A percentile compares a stretch with the other conserved stretches of the same genome.
These are phyloP conservation scores for Fusarium denticulatum DNA, from an alignment of 2,329 filamentous ascomycete genomes.

Conservation along the genomic window DNA sequence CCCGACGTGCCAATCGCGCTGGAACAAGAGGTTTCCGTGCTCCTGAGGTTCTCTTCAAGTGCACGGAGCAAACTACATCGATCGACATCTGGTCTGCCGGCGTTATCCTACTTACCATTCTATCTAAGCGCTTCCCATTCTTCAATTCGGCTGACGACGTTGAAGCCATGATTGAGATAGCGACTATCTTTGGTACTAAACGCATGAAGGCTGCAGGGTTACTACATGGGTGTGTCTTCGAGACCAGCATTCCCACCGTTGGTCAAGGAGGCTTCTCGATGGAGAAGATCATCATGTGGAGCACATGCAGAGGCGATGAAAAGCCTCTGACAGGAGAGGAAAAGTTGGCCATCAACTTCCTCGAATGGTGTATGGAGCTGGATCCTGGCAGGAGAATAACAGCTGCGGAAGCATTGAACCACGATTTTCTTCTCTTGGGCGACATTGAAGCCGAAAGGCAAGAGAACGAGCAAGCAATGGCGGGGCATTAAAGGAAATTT, in stretches of 20 bases:
- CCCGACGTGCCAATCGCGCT: slow-evolving; percentile 90
- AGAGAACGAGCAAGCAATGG: slow-evolving; percentile 40
- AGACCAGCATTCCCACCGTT: slow-evolving; percentile 92
- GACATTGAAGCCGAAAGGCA: slow-evolving; percentile 58
- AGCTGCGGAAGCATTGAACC: slow-evolving; percentile 76
- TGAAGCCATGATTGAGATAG: slow-evolving; percentile 96
- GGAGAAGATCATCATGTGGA: slow-evolving; percentile 96
- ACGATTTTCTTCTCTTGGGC: slow-evolving; percentile 68
- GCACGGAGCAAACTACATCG: slow-evolving; percentile 90
- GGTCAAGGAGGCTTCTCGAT: slow-evolving; percentile 85
- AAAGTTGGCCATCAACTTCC: slow-evolving; percentile 76
- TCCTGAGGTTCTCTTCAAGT: slow-evolving; percentile 96
- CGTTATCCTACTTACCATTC: slow-evolving; percentile 94
- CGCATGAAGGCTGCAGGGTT: slow-evolving; percentile 86
- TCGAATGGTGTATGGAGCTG: slow-evolving; percentile 77
- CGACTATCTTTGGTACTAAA: slow-evolving; percentile 88
- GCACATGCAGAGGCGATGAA: slow-evolving; percentile 77
- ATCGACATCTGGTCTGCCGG: slow-evolving; percentile 98
- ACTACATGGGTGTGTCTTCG: slow-evolving; percentile 89
- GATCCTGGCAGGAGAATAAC: slow-evolving; percentile 79
- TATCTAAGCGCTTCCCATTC: slow-evolving; percentile 93
- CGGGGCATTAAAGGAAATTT: slow-evolving; percentile 13
- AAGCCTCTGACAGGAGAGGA: slow-evolving; percentile 72
- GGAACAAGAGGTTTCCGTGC: slow-evolving; percentile 96
- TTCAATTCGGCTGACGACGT: slow-evolving; percentile 99